Percentiles rank a stretch among this genome's conserved stretches.
These are phyloP conservation scores for Trichoderma aggressivum DNA, from an alignment of 2,329 filamentous ascomycete species.

Conservation along the genomic window DNA sequence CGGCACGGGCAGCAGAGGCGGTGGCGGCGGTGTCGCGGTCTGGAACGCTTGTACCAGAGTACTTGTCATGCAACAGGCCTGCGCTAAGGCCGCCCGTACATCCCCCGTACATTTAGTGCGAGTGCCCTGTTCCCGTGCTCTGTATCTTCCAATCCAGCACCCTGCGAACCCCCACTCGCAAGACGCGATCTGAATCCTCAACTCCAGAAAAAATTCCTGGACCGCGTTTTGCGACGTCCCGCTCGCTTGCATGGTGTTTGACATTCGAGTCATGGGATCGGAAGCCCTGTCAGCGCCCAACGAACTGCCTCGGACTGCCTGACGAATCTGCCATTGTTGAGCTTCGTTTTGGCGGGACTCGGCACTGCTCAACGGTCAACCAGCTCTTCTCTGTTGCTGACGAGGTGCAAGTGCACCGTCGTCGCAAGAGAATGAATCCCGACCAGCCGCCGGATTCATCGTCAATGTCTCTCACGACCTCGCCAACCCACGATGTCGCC, in stretches of 20 bases:
- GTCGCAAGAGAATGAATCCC: background rate
- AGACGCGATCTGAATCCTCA: conserved; percentile 7
- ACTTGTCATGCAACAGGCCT: background rate
- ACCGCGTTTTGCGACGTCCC: conserved; percentile 17
- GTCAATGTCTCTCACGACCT: conserved; percentile 26
- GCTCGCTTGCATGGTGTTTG: background rate
- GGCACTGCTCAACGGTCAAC: background rate
- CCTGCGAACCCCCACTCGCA: conserved; percentile 1
- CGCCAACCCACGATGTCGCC: conserved; percentile 25
- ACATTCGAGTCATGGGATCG: conserved; percentile 8
- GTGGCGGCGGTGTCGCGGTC: background rate
- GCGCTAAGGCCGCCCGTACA: background rate
- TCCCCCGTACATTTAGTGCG: background rate
- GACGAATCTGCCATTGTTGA: background rate
- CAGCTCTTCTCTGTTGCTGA: background rate
- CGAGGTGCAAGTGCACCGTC: conserved; percentile 1
- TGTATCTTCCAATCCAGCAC: conserved; percentile 1
- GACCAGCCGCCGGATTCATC: background rate
- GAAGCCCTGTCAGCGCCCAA: background rate
- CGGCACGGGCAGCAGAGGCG: background rate
- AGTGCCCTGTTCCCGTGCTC: background rate
- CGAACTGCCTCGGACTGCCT: background rate
- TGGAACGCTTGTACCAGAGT: background rate
- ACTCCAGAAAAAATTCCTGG: conserved; percentile 12
- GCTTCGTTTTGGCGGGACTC: background rate